Evolutionary conservation across 1,284 basidiomycete genomes (phyloP), one percentile per base, ranked within the genome.

Genomic region (Hortiboletus rubellus): DNA sequence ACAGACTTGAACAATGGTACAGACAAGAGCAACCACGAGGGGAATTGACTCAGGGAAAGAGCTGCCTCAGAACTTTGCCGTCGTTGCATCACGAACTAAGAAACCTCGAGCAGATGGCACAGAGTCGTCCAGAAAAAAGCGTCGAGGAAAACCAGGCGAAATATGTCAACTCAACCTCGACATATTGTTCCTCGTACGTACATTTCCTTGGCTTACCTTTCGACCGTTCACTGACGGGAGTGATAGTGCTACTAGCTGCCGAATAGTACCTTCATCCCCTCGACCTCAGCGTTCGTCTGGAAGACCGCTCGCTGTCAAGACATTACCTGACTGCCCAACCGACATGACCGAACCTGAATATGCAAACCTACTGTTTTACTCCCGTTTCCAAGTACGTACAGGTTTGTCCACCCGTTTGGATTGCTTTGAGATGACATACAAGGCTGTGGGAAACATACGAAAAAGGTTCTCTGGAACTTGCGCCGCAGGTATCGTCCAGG

Each of bases 311-410:
- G 62, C 1, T 8, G 43, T 3, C 52, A 57, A 17, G 33, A 59
- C 7, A 2, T 33, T 66, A 2, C 66, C 66, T 0, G 49, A 55
- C 7, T 66, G 66, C 30, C 72, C 76, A 7, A 46, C 56, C 3
- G 73, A 74, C 52, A 46, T 75, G 31, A 71, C 63, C 7, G 75
- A 77, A 50, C 70, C 68, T 1, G 59, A 67, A 44, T 73, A 69
- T 33, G 68, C 68, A 3, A 60, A 67, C 22, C 57, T 74, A n/a
- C 47, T 63, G 12, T 75, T 58, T 43, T 51, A 53, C 8, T 14
- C 56, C 0, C 57, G 53, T 17, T 75, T 55, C 36, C 60, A 63
- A 17, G 63, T 57, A 42, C n/a, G 46, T 43, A 9, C 14, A 9
- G 6, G 0, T 5, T 18, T 3, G 1, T 9, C 12, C 17, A 1